Evolutionary conservation across 2,329 filamentous ascomycete species (phyloP).

Genomic region (Colletotrichum navitas): DNA sequence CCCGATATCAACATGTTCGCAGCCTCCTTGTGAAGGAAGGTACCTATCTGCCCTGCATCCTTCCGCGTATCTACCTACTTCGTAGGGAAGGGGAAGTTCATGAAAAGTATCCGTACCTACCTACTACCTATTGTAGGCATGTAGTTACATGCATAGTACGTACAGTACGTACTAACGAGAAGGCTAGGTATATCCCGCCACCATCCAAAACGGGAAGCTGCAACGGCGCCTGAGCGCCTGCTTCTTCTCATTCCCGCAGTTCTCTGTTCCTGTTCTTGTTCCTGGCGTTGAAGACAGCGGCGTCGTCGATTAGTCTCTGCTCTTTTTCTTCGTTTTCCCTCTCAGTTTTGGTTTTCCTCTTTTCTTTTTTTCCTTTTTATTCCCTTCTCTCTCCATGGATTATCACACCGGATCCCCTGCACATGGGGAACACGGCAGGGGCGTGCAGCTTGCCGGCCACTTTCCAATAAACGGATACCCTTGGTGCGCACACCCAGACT

Average conservation of each 20-base stretch:
- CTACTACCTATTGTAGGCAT: neutral
- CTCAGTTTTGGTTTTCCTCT: too few relatives aligned
- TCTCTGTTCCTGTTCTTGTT: neutral
- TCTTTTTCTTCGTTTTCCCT: neutral
- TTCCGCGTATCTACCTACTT: too few relatives aligned
- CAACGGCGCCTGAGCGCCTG: slow-evolving; percentile 17
- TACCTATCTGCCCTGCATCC: neutral
- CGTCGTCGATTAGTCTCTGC: neutral
- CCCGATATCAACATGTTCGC: neutral
- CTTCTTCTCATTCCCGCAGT: neutral
- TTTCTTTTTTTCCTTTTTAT: too few relatives aligned
- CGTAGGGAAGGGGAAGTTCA: too few relatives aligned
- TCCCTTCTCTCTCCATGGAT: neutral
- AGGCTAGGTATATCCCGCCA: neutral
- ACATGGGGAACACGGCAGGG: neutral
- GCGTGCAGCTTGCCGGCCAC: neutral
- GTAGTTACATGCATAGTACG: too few relatives aligned
- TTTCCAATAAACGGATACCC: neutral
- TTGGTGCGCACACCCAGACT: neutral
- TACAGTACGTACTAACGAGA: neutral
- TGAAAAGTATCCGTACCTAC: too few relatives aligned
- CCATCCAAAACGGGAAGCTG: slow-evolving; percentile 15
- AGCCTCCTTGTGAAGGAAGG: too few relatives aligned
- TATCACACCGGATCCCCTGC: too few relatives aligned
- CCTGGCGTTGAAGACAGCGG: neutral